Evolutionary conservation across 2,329 filamentous ascomycete genomes (phyloP).

Genomic region (Venturia nashicola): DNA sequence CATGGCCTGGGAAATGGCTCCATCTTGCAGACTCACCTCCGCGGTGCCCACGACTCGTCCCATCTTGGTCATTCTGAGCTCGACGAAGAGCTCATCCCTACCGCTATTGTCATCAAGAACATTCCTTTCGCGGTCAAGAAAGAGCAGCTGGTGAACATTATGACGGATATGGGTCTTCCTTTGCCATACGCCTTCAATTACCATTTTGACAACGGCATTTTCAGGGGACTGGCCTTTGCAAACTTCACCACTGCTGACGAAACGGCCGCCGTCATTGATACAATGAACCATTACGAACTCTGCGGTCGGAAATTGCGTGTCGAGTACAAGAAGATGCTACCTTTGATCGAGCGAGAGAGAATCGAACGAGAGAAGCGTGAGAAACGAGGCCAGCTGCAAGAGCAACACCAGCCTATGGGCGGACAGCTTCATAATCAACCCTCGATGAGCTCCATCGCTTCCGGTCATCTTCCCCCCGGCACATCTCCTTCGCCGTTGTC

Average conservation of each 20-base stretch:
- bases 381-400: slow-evolving; percentile 87
- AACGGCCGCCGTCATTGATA: slow-evolving; percentile 81
- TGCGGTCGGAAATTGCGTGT: slow-evolving; percentile 90
- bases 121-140: slow-evolving; percentile 98
- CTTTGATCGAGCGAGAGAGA: slow-evolving; percentile 81
- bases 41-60: slow-evolving; percentile 15
- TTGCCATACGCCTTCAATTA: slow-evolving; percentile 99
- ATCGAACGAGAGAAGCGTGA: slow-evolving; percentile 97
- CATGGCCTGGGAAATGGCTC: slow-evolving; percentile 23
- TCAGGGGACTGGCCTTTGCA: slow-evolving; percentile 89
- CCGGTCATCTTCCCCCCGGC: slow-evolving; percentile 43
- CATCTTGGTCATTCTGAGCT: slow-evolving; percentile 39
- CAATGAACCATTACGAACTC: slow-evolving; percentile 90
- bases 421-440: slow-evolving; percentile 61
- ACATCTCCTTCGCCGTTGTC: slow-evolving; percentile 58
- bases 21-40: slow-evolving; percentile 18
- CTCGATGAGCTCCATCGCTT: slow-evolving; percentile 69
- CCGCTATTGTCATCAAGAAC: slow-evolving; percentile 98
- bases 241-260: slow-evolving; percentile 96
- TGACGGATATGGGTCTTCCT: slow-evolving; percentile 88
- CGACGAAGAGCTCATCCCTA: slow-evolving; percentile 86
- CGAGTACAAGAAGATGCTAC: slow-evolving; percentile 99
- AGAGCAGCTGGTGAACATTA: slow-evolving; percentile 81
- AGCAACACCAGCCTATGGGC: slow-evolving; percentile 73
- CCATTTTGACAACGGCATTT: slow-evolving; percentile 96